Evolutionary conservation across 805 yeast species (phyloP).

Genomic region (Blastobotrys americana): DNA sequence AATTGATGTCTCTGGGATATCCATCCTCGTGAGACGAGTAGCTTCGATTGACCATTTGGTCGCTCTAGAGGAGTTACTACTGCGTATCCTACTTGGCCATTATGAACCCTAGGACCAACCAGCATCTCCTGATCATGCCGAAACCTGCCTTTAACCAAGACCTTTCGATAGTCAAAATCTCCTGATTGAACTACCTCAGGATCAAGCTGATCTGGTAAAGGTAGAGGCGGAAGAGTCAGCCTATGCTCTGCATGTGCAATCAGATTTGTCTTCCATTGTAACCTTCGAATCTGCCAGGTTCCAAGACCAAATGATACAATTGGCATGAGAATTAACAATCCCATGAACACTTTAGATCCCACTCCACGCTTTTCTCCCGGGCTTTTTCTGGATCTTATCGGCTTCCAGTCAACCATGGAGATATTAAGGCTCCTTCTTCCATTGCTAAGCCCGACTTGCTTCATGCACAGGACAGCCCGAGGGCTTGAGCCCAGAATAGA

Average conservation of each 20-base stretch:
- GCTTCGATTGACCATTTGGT: conserved; percentile 60
- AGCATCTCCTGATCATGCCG: conserved; percentile 81
- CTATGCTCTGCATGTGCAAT: conserved; percentile 79
- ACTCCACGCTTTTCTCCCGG: conserved; percentile 6
- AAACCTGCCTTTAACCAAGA: conserved; percentile 68
- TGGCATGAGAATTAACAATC: conserved; percentile 63
- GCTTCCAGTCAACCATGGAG: conserved; percentile 69
- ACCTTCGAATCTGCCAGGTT: conserved; percentile 83
- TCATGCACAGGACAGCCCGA: too few relatives aligned
- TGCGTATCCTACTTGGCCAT: conserved; percentile 68
- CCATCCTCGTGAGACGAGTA: conserved; percentile 91
- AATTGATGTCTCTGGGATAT: conserved; percentile 50
- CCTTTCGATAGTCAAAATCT: conserved; percentile 77
- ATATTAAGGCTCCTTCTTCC: conserved; percentile 18
- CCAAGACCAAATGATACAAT: conserved; percentile 79
- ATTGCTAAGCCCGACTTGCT: too few relatives aligned
- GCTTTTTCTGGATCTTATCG: conserved; percentile 44
- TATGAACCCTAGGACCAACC: conserved; percentile 79
- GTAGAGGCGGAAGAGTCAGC: conserved; percentile 62
- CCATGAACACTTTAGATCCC: conserved; percentile 29
- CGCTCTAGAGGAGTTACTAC: conserved; percentile 78
- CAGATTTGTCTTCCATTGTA: conserved; percentile 80
- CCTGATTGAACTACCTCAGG: conserved; percentile 48
- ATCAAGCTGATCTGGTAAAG: conserved; percentile 50
- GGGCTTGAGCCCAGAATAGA: too few relatives aligned